Conservation (phyloP, 225 moss, liverwort and hornwort species). For the Climacium dendroides region DNA sequence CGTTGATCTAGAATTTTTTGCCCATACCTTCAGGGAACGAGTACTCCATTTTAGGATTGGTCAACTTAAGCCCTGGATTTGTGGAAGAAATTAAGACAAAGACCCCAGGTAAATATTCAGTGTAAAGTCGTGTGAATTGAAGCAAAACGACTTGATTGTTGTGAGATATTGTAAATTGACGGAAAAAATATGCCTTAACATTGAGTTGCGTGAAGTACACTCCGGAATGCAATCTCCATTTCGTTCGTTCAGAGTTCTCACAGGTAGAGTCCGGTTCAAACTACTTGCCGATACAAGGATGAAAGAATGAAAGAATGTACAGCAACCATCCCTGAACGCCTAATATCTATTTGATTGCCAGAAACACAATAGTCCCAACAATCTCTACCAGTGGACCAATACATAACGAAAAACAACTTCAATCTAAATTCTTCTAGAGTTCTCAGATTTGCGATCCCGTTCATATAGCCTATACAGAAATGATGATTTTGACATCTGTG, state of each 20-base stretch:
- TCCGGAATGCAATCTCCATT: not conserved
- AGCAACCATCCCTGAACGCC: constrained; percentile 7
- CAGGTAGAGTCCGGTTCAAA: not conserved
- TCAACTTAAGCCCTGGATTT: not conserved
- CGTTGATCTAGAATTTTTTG: not conserved
- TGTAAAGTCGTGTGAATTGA: no score
- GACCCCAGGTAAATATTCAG: no score
- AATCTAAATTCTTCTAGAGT: constrained; percentile 25
- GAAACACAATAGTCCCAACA: not conserved
- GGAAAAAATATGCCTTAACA: not conserved
- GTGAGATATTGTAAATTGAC: not conserved
- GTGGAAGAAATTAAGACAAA: not conserved
- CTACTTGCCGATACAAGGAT: constrained; percentile 12
- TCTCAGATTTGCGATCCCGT: constrained; percentile 52
- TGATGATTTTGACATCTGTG: constrained; percentile 73
- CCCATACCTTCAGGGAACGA: not conserved
- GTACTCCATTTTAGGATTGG: no score
- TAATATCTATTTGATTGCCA: not conserved
- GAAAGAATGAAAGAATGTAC: constrained; percentile 13
- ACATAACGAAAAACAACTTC: not conserved
- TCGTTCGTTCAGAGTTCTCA: not conserved
- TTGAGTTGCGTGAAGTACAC: not conserved
- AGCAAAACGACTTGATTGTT: not conserved
- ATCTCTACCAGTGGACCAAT: constrained; percentile 4
- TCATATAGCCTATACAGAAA: constrained; percentile 82